Conservation (phyloP, 2,329 filamentous ascomycete species). For the Stagonosporopsis cucurbitacearum region DNA sequence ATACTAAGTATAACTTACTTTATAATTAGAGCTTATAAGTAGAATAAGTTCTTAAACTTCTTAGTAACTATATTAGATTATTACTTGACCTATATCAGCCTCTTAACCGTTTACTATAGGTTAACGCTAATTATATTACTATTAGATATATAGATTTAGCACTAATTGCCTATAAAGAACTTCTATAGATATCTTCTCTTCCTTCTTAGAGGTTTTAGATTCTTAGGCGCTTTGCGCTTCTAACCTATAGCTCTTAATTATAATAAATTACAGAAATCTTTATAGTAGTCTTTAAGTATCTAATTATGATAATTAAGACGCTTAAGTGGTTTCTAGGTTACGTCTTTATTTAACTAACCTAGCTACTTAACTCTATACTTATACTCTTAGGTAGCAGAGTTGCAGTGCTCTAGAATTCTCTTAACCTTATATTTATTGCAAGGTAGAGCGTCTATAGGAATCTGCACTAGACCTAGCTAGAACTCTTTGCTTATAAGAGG, state of each 20-base stretch:
- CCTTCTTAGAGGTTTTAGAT: too few species aligned
- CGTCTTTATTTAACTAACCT: too few species aligned
- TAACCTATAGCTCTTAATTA: too few species aligned
- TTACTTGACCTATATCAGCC: neutral
- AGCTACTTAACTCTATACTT: neutral
- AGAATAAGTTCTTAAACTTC: neutral
- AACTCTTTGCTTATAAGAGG: neutral
- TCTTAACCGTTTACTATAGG: neutral
- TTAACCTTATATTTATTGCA: neutral
- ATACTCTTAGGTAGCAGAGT: neutral
- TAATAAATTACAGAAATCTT: too few species aligned
- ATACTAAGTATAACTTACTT: neutral
- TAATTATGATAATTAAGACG: too few species aligned
- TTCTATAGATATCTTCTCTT: too few species aligned
- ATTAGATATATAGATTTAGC: neutral
- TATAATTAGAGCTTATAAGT: neutral
- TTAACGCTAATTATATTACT: neutral
- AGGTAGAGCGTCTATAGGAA: neutral
- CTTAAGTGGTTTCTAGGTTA: too few species aligned
- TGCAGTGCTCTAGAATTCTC: neutral
- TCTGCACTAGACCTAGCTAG: conserved; percentile 3
- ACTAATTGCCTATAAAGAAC: too few species aligned
- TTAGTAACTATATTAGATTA: neutral
- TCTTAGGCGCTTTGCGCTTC: too few species aligned
- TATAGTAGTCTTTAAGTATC: too few species aligned